Conservation (phyloP, 202 grass and related monocot species). For the Zoysia matrella region DNA sequence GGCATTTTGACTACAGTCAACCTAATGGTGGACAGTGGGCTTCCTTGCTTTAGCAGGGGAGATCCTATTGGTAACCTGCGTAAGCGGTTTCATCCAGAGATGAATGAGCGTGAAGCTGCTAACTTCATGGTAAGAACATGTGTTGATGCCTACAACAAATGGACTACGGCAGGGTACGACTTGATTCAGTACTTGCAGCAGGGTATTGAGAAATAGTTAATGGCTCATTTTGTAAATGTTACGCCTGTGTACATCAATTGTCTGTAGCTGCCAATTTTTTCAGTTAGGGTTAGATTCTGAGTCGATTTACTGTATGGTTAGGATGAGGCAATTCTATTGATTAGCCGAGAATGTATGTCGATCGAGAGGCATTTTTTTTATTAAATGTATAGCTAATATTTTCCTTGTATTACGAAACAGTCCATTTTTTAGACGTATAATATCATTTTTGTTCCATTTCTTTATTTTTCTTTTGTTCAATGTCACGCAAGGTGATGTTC, state of each 20-base stretch:
- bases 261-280: slow-evolving; percentile 54
- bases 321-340: slow-evolving; percentile 26
- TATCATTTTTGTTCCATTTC: not conserved
- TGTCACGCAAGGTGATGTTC: not conserved
- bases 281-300: slow-evolving; percentile 43
- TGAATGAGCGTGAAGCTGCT: slow-evolving; percentile 93
- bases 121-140: slow-evolving; percentile 98
- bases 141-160: slow-evolving; percentile 96
- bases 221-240: slow-evolving; percentile 55
- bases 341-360: slow-evolving; percentile 31
- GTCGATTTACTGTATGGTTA: slow-evolving; percentile 40
- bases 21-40: slow-evolving; percentile 92
- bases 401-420: slow-evolving; percentile 33
- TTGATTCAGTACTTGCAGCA: slow-evolving; percentile 99
- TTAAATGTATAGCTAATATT: slow-evolving; percentile 27
- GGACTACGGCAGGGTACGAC: slow-evolving; percentile 97
- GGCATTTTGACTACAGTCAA: slow-evolving; percentile 92
- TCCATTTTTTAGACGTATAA: slow-evolving; percentile 14
- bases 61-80: slow-evolving; percentile 89
- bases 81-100: slow-evolving; percentile 97
- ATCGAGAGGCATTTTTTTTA: slow-evolving; percentile 1
- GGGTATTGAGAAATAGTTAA: slow-evolving; percentile 91
- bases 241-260: slow-evolving; percentile 57
- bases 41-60: slow-evolving; percentile 97
- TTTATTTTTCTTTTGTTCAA: slow-evolving; percentile 2